Evolutionary conservation across 371 early-diverging fungal species (phyloP).

Genomic region (Fennellomyces sp.): DNA sequence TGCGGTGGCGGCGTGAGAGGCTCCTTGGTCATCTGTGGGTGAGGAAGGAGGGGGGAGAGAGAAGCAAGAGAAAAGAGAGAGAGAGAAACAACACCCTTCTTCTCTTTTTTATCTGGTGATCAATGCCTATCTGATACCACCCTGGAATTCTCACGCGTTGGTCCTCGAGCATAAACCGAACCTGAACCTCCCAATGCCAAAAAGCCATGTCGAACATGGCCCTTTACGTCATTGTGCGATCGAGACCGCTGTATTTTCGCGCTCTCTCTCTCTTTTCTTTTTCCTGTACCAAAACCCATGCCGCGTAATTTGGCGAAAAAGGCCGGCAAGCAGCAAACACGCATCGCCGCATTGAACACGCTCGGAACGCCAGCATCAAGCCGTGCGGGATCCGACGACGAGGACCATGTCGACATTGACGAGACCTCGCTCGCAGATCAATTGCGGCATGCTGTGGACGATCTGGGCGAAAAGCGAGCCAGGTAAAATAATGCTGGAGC

Average conservation of each 20-base stretch:
- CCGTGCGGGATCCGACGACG: slow-evolving; percentile 17
- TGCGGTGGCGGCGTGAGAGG: slow-evolving; percentile 17
- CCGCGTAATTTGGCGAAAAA: slow-evolving; percentile 16
- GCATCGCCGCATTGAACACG: slow-evolving; percentile 22
- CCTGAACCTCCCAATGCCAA: too few species aligned
- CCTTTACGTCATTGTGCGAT: too few species aligned
- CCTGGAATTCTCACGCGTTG: too few species aligned
- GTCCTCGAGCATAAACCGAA: too few species aligned
- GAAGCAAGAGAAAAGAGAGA: slow-evolving; percentile 1
- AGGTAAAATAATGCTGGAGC: slow-evolving; percentile 5
- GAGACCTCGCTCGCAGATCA: slow-evolving; percentile 12
- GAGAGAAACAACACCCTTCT: background rate
- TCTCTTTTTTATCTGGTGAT: too few species aligned
- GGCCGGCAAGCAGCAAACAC: slow-evolving; percentile 20
- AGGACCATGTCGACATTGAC: slow-evolving; percentile 12
- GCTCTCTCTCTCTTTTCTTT: background rate
- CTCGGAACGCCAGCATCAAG: slow-evolving; percentile 21
- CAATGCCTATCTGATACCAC: too few species aligned
- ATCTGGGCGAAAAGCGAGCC: slow-evolving; percentile 21
- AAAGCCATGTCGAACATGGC: too few species aligned
- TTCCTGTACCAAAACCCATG: slow-evolving; percentile 22
- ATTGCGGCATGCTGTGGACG: slow-evolving; percentile 14
- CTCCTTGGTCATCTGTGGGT: slow-evolving; percentile 8
- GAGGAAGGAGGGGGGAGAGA: slow-evolving; percentile 4
- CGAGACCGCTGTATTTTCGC: background rate